Evolutionary conservation across 495 filamentous ascomycete species (phyloP).

Genomic region (Xylaria sp.): DNA sequence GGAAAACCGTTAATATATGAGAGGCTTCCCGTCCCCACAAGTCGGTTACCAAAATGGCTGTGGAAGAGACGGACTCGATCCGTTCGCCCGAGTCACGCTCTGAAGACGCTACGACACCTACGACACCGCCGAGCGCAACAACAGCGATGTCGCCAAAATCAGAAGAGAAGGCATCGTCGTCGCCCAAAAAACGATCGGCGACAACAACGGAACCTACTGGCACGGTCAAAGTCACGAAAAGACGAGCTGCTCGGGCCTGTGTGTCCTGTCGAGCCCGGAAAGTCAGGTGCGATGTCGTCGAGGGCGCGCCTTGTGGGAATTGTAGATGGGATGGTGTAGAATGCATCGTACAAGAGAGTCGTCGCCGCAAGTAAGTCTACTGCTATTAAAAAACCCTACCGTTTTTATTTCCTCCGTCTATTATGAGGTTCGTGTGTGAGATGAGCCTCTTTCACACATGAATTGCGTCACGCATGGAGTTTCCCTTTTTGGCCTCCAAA

Average conservation of each 20-base stretch:
- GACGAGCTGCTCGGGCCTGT: slow-evolving; percentile 86
- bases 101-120: slow-evolving; percentile 32
- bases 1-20: slow-evolving; percentile 16
- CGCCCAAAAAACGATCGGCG: slow-evolving; percentile 47
- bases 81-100: slow-evolving; percentile 35
- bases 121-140: slow-evolving; percentile 16
- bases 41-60: slow-evolving; percentile 33
- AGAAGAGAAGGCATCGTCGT: slow-evolving; percentile 32
- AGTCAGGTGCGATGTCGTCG: slow-evolving; percentile 93
- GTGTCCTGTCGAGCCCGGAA: slow-evolving; percentile 86
- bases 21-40: not conserved
- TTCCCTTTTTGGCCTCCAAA: slow-evolving; percentile 16
- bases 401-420: slow-evolving; percentile 28
- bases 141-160: slow-evolving; percentile 28
- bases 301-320: slow-evolving; percentile 87
- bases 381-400: not conserved
- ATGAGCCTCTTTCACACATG: not conserved
- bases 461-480: slow-evolving; percentile 36
- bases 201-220: slow-evolving; percentile 38
- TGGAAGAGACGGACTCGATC: slow-evolving; percentile 33
- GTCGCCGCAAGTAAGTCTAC: slow-evolving; percentile 78
- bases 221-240: slow-evolving; percentile 60
- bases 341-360: slow-evolving; percentile 89
- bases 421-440: slow-evolving; percentile 27
- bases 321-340: slow-evolving; percentile 88